Evolutionary conservation across 73 alveolate species (phyloP), one percentile per base, ranked within the genome.

Genomic region (Uronychia setigera): DNA sequence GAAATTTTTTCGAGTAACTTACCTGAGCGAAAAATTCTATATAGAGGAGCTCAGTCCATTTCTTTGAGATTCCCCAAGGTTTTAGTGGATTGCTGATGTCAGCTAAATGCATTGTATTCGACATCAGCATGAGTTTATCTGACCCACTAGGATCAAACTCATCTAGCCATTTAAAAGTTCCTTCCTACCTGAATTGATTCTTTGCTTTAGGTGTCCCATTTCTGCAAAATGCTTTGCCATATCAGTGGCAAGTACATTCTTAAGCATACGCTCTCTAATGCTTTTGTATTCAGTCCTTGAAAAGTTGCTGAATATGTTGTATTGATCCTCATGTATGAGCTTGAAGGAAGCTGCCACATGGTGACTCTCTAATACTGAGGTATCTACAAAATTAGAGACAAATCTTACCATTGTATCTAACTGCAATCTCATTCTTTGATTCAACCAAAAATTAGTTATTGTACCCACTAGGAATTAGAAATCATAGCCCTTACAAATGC

Each of bases 221-320:
- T 80, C 83, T 28, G 80, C 79, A 60, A 74, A 59, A 89, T 97
- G 99, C 85, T 92, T 93, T 27, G 96, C 94, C 98, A 95, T 97
- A 89, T 97, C 99, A 25, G 99, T 97, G 19, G 97, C 96, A 31
- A 97, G 86, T 1, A 97, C 95, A 58, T 94, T 83, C 32, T 85
- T 83, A 35, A 97, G 88, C 92, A 97, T 92, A 80, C 90, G 79
- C 87, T 95, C 92, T 91, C 99, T 93, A 77, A 97, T 83, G 58
- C 33, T 28, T 60, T 88, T 93, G 60, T 31, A 74, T 35, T 87
- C 76, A 19, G 84, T 80, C 29, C 35, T 60, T 33, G 87, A 78
- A 0, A 91, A 46, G 19, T 77, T 86, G 60, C 77, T 84, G 31
- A 95, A 79, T 32, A 95, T 82, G 80, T 95, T 91, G 35, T 80